Evolutionary conservation across 768 basidiomycete genomes (phyloP).

Genomic region (Boletales sp.): DNA sequence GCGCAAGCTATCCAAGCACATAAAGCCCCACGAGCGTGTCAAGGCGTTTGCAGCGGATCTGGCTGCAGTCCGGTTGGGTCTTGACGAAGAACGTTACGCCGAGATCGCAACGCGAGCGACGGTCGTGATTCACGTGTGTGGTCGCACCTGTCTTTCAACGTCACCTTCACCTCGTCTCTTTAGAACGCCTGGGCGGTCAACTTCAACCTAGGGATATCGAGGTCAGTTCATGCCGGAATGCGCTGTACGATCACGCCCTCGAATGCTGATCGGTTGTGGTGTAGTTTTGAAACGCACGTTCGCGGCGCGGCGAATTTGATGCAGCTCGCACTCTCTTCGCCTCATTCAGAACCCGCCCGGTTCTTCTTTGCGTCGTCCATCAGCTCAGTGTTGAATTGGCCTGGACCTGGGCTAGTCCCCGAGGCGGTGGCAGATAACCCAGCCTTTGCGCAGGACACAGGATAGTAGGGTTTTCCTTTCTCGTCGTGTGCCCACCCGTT

Average conservation of each 20-base stretch:
- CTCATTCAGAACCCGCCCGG: constrained; percentile 27
- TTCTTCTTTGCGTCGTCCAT: constrained; percentile 55
- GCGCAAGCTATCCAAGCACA: constrained; percentile 27
- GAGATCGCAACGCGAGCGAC: constrained; percentile 36
- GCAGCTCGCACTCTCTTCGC: constrained; percentile 42
- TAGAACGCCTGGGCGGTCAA: constrained; percentile 59
- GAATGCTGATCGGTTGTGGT: no score
- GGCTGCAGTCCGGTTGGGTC: constrained; percentile 39
- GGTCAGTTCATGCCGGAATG: constrained; percentile 3
- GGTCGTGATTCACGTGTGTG: constrained; percentile 42
- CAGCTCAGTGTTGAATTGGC: constrained; percentile 28
- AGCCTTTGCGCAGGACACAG: constrained; percentile 28
- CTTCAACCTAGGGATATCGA: constrained; percentile 40
- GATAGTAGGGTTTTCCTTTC: constrained; percentile 25
- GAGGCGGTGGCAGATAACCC: constrained; percentile 23
- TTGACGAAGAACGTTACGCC: constrained; percentile 35
- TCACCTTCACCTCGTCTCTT: not conserved
- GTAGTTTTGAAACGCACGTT: constrained; percentile 43
- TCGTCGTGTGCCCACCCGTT: no score
- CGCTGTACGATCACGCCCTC: not conserved
- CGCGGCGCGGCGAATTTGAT: constrained; percentile 49
- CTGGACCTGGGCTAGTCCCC: constrained; percentile 13
- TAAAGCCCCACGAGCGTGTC: constrained; percentile 23
- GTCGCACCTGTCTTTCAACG: no score
- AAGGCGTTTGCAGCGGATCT: constrained; percentile 42